These are phyloP conservation scores for Pilobolus umbonatus DNA, from an alignment of 192 early-diverging fungal genomes.

Conservation along the genomic window DNA sequence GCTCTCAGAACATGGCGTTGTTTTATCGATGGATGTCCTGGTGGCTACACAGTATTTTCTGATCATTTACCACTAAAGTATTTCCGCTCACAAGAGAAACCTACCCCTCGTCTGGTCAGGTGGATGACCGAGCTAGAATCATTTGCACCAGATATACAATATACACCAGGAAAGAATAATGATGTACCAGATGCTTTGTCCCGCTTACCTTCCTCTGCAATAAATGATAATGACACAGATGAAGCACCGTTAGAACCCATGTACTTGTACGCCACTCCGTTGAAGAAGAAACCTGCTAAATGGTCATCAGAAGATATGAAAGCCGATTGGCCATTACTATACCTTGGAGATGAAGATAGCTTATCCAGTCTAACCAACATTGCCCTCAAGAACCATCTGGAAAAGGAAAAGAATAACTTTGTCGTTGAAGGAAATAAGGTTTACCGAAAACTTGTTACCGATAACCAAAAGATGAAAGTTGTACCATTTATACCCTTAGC, in stretches of 20 bases:
- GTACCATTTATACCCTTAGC: not conserved
- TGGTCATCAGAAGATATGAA: not conserved
- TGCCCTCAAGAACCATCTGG: not conserved
- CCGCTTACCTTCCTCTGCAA: too few species aligned
- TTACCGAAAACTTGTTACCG: not conserved
- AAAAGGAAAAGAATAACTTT: not conserved
- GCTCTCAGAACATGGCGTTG: conserved; percentile 13
- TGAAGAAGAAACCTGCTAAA: not conserved
- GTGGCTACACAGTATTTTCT: not conserved
- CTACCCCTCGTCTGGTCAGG: not conserved
- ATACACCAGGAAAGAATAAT: conserved; percentile 5
- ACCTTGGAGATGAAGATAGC: not conserved
- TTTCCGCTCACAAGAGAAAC: conserved; percentile 3
- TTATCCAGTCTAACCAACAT: not conserved
- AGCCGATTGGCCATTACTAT: not conserved
- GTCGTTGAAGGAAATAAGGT: not conserved
- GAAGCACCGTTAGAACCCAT: conserved; percentile 12
- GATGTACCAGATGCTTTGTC: not conserved
- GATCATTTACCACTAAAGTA: conserved; percentile 11
- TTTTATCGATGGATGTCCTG: conserved; percentile 11
- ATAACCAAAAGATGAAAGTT: not conserved
- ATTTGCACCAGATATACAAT: conserved; percentile 6
- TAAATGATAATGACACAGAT: too few species aligned
- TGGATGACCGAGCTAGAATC: conserved; percentile 6
- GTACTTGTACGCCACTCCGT: not conserved